Base-by-base conservation (phyloP, 1,139 yeast species). In the Geotrichum restrictum region DNA sequence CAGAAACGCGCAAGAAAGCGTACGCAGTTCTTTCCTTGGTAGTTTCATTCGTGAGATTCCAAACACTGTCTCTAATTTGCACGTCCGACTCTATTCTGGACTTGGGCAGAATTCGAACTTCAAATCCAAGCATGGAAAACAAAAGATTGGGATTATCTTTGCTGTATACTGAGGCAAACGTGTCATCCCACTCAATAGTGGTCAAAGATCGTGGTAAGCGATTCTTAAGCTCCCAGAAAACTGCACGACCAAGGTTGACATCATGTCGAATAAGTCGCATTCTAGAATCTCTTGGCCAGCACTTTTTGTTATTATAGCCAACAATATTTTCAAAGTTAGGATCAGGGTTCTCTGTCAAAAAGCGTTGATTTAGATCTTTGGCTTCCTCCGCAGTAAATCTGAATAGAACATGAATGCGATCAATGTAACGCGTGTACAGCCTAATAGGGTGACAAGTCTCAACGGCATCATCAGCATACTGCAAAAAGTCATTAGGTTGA, bases 91-190 rank as follows among this genome's bases (percentile, higher is more conserved):
- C 82, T 19, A 64, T 64, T 58, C 97, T 76, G 36, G 70, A 60
- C 63, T 82, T 88, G 1, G 99, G 98, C 47, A 88, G 67, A 32
- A 94, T 84, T 51, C 98, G 74, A 1, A 93, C 85, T 64, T 94
- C 98, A 72, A 94, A 94, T 0, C 98, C 98, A 68, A 94, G 85
- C 94, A 94, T 87, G 0, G 93, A 78, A 63, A 93, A 89, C 42
- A 93, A 71, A 55, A 93, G 66, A 60, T 93, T 94, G 11, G 97
- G 91, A 64, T 94, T 94, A 57, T 91, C 96, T 52, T 79, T 78
- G 8, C 96, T 87, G 68, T 91, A 93, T 1, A 94, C 96, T 0
- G 96, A 88, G 0, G 88, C 89, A 63, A 82, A 78, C 0, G 96
- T 76, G 49, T 83, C 84, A 42, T 81, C 86, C 98, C 98, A 93